Conservation (phyloP, 306 rosid genomes). For the Leucaena leucocephala region DNA sequence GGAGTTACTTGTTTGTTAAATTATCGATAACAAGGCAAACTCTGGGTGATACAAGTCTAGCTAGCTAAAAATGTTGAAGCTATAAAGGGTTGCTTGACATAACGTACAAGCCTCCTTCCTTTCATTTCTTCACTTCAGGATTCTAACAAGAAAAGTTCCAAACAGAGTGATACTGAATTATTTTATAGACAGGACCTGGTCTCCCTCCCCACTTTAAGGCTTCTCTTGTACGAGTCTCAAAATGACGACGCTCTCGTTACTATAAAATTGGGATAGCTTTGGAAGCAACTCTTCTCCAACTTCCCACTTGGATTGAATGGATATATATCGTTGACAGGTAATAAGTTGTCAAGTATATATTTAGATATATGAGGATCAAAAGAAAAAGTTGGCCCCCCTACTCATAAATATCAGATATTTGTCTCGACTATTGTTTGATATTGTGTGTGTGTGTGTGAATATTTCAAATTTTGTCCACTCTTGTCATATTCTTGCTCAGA, state of each 20-base stretch:
- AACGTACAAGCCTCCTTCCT: conserved; percentile 33
- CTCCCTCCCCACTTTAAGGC: conserved; percentile 27
- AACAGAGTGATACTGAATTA: neutral
- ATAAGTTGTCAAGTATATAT: neutral
- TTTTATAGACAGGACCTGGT: neutral
- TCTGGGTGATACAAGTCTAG: neutral
- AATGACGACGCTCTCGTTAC: conserved; percentile 8
- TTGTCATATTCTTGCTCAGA: neutral
- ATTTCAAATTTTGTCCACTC: neutral
- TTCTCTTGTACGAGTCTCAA: neutral
- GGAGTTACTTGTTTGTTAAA: neutral
- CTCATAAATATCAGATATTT: neutral
- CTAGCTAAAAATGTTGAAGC: neutral
- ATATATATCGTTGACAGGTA: neutral
- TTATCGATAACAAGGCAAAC: conserved; percentile 13
- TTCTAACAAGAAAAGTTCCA: conserved; percentile 13
- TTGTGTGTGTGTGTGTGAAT: neutral
- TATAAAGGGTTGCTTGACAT: conserved; percentile 11
- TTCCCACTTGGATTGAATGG: neutral
- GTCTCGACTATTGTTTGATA: neutral
- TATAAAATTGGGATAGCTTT: conserved; percentile 15
- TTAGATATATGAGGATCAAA: too few relatives aligned
- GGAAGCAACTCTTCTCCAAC: conserved; percentile 34
- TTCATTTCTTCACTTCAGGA: conserved; percentile 9
- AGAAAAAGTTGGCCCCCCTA: neutral